Percentiles rank a stretch among this genome's conserved stretches.
These are phyloP conservation scores for Pseudomonodictys pantanalensis DNA, from an alignment of 495 filamentous ascomycete species.

Conservation along the genomic window DNA sequence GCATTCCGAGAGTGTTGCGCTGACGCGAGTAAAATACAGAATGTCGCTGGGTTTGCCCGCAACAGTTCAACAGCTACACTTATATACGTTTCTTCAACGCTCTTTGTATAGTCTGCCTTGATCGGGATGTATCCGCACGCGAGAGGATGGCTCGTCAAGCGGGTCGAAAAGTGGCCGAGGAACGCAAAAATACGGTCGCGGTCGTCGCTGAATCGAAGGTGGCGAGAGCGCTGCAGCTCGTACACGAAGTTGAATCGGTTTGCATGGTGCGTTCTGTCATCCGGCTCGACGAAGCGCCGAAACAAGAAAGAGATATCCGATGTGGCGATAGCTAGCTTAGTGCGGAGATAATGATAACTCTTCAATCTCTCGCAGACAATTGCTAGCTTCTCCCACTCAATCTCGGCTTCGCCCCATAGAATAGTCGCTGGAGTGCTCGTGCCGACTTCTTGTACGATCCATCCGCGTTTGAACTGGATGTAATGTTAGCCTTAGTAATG, in stretches of 20 bases:
- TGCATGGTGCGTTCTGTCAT: neutral
- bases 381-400: neutral
- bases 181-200: neutral
- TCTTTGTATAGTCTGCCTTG: neutral
- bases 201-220: neutral
- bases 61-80: neutral
- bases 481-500: neutral
- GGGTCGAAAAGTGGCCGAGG: neutral
- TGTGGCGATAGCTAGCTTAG: neutral
- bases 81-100: neutral
- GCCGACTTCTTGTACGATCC: neutral
- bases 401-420: neutral
- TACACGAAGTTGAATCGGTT: neutral
- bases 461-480: neutral
- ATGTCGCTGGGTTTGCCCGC: neutral
- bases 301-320: neutral
- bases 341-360: neutral
- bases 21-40: neutral
- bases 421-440: neutral
- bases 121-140: neutral
- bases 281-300: neutral
- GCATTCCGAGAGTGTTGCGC: neutral
- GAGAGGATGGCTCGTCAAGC: neutral
- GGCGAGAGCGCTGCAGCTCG: neutral
- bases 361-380: neutral